A percentile compares a stretch with the other conserved stretches of the same genome.
Evolutionary conservation across 2,329 filamentous ascomycete species (phyloP).

Genomic region (Sarocladiaceae sp.): DNA sequence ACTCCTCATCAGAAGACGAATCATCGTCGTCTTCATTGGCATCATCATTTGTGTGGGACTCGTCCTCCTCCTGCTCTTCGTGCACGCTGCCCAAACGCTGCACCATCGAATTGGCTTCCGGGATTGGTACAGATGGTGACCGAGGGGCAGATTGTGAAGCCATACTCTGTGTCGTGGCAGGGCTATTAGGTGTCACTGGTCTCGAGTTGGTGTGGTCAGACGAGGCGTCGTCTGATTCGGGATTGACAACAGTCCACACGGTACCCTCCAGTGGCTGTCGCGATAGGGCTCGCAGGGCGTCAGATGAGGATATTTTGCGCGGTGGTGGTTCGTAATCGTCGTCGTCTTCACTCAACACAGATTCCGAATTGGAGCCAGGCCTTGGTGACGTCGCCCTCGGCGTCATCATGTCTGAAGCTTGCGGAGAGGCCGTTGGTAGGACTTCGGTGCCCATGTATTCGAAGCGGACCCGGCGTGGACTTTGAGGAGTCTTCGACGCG

Average conservation of each 20-base stretch:
- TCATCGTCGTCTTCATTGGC: slow-evolving; percentile 23
- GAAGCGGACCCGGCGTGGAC: slow-evolving; percentile 60
- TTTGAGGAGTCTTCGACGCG: slow-evolving; percentile 43
- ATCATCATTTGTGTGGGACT: slow-evolving; percentile 15
- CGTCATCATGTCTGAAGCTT: slow-evolving; percentile 28
- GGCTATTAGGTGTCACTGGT: slow-evolving; percentile 11
- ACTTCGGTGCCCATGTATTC: slow-evolving; percentile 58
- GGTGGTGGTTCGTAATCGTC: slow-evolving; percentile 38
- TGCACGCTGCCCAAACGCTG: slow-evolving; percentile 3
- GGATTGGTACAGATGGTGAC: slow-evolving; percentile 14
- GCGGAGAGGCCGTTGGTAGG: slow-evolving; percentile 54
- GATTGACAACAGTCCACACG: slow-evolving; percentile 47
- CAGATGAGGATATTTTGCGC: slow-evolving; percentile 52
- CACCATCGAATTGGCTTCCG: slow-evolving; percentile 14
- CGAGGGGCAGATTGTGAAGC: slow-evolving; percentile 15
- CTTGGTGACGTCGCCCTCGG: slow-evolving; percentile 21
- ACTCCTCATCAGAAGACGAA: slow-evolving; percentile 35
- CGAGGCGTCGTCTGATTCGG: slow-evolving; percentile 23
- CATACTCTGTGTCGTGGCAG: neutral
- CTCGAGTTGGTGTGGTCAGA: slow-evolving; percentile 16
- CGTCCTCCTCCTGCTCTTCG: slow-evolving; percentile 12
- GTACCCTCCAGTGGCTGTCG: slow-evolving; percentile 44
- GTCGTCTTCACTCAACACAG: slow-evolving; percentile 25
- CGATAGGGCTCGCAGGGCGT: slow-evolving; percentile 48
- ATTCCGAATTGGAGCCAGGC: slow-evolving; percentile 18